Evolutionary conservation across 202 grass and related monocot genomes (phyloP).

Genomic region (Panicum hallii): DNA sequence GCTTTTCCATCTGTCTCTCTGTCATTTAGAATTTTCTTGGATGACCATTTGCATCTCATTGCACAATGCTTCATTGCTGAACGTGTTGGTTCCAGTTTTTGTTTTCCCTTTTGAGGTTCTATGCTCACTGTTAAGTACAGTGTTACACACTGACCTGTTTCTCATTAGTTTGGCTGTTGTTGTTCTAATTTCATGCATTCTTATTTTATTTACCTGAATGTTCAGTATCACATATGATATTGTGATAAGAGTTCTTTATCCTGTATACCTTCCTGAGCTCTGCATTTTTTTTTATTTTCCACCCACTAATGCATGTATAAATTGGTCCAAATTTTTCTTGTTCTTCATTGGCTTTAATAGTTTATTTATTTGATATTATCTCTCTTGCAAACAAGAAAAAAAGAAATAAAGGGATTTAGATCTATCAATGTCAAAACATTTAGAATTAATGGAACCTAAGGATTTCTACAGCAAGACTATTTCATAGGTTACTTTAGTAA

Average conservation of each 20-base stretch:
- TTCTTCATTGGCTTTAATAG: background rate
- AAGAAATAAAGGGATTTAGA: background rate
- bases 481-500: no score
- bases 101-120: background rate
- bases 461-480: background rate
- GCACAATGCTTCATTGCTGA: background rate
- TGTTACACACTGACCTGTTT: background rate
- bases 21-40: background rate
- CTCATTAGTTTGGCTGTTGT: background rate
- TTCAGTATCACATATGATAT: slow-evolving; percentile 5
- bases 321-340: no score
- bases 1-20: background rate
- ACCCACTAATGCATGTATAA: slow-evolving; percentile 9
- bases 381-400: no score
- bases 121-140: background rate
- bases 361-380: background rate
- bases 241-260: background rate
- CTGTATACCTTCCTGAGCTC: background rate
- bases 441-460: background rate
- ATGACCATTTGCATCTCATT: background rate
- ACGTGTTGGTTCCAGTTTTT: background rate
- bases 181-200: background rate
- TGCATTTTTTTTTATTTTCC: background rate
- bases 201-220: background rate
- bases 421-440: background rate